Conservation (phyloP, 495 filamentous ascomycete genomes). For the Aspergillus egyptiacus region DNA sequence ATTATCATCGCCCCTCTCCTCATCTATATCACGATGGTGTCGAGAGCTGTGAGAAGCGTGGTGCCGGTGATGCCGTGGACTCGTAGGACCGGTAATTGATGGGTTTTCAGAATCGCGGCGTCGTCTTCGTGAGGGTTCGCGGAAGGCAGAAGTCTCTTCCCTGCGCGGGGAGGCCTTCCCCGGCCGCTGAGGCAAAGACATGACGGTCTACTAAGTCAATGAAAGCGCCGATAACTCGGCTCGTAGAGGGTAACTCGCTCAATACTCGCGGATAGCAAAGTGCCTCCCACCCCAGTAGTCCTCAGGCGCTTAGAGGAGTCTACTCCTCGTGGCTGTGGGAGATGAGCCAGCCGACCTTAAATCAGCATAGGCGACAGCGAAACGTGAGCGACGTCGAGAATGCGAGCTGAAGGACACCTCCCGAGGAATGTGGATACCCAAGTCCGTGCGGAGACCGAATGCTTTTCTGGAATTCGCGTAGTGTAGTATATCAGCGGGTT, state of each 20-base stretch:
- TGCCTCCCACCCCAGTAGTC: neutral
- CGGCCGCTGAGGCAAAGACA: constrained; percentile 66
- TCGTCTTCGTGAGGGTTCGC: constrained; percentile 63
- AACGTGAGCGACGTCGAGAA: neutral
- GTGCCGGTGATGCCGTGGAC: constrained; percentile 31
- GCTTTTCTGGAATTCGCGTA: neutral
- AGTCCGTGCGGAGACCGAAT: neutral
- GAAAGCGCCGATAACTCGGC: neutral
- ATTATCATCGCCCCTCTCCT: constrained; percentile 34
- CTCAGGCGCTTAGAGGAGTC: neutral
- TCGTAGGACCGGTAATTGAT: constrained; percentile 42
- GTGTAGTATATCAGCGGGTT: neutral
- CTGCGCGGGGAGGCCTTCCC: constrained; percentile 51
- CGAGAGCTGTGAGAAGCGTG: constrained; percentile 35
- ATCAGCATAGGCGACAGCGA: constrained; percentile 7
- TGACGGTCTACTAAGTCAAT: constrained; percentile 21
- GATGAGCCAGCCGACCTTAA: constrained; percentile 2
- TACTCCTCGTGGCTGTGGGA: neutral
- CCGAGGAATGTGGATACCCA: constrained; percentile 3
- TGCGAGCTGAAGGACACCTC: neutral
- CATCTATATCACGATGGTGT: constrained; percentile 30
- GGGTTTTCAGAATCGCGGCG: constrained; percentile 63
- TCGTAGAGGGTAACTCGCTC: neutral
- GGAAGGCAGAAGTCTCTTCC: constrained; percentile 55
- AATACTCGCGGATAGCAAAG: neutral